Evolutionary conservation across 305 asterid genomes (phyloP), one percentile per base, ranked within the genome.

Genomic region (Withania somnifera): DNA sequence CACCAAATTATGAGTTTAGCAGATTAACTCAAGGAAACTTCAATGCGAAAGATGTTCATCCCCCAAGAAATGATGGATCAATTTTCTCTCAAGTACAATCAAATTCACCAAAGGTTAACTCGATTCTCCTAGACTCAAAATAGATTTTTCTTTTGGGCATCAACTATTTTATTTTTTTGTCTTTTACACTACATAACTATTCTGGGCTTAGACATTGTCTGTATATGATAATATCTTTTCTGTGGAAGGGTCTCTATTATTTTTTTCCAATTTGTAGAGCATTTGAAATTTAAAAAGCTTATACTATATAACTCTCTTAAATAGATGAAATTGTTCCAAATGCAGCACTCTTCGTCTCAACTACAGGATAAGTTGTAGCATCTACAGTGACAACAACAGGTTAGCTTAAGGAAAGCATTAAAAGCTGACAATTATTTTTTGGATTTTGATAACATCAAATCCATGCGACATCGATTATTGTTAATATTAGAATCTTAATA

Each of bases 341-440:
- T 93, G 95, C 98, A 91, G 88, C 98, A 92, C 86, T 89, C 99
- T 30, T 91, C 98, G 82, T 92, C 99, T 78, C 97, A 94, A 80
- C 98, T 92, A 80, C 98, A 88, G 89, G 99, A 93, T 75, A 97
- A 92, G 91, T 68, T 93, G 95, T 97, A 93, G 92, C 98, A 89
- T 86, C 95, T 90, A 36, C 86, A 85, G 52, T 87, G 87, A 60
- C 97, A 91, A 73, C 93, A 90, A 83, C 98, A 92, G 93, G 98
- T 95, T 76, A 82, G 86, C 79, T 76, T 60, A 47, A 87, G 79
- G 64, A 51, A 51, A n/a, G 19, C 57, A 67, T 79, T n/a, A 47
- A 83, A 63, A 64, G 53, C 34, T 63, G 53, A 34, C 10, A n/a
- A n/a, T 61, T 52, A 50, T 30, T 82, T 56, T 83, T 83, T 47